Percentiles rank a stretch among this genome's conserved stretches.
Evolutionary conservation across 331 rosid species (phyloP).

Genomic region (Dryas integrifolia): DNA sequence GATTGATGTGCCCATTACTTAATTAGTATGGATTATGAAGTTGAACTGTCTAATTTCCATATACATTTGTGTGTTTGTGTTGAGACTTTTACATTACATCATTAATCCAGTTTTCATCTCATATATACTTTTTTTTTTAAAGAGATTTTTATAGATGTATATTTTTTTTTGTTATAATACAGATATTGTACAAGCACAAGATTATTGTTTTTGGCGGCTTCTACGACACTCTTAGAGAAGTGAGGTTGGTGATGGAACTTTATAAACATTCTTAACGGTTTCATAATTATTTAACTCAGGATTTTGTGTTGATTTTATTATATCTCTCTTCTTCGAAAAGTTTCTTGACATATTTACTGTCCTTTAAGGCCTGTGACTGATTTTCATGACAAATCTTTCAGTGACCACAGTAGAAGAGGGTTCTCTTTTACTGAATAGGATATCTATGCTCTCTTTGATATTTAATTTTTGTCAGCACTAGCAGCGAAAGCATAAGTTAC

Average conservation of each 20-base stretch:
- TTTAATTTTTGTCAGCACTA: neutral
- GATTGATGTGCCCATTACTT: neutral
- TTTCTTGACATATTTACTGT: neutral
- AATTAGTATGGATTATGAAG: neutral
- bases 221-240: constrained; percentile 98
- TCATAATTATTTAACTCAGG: constrained; percentile 17
- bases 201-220: constrained; percentile 94
- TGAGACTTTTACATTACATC: neutral
- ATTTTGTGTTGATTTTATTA: constrained; percentile 10
- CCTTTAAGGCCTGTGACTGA: neutral
- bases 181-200: constrained; percentile 98
- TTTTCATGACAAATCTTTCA: no score
- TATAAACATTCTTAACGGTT: constrained; percentile 14
- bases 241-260: constrained; percentile 67
- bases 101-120: constrained; percentile 12
- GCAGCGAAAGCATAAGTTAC: neutral
- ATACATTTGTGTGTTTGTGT: neutral
- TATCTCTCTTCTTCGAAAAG: neutral
- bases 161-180: constrained; percentile 32
- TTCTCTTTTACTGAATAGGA: neutral
- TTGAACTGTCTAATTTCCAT: neutral
- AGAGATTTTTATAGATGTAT: neutral
- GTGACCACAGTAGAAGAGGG: neutral
- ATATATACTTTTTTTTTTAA: neutral
- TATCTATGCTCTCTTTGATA: no score